These are phyloP conservation scores for Fagopyrum esculentum DNA, from an alignment of 148 eudicot species.

Conservation along the genomic window DNA sequence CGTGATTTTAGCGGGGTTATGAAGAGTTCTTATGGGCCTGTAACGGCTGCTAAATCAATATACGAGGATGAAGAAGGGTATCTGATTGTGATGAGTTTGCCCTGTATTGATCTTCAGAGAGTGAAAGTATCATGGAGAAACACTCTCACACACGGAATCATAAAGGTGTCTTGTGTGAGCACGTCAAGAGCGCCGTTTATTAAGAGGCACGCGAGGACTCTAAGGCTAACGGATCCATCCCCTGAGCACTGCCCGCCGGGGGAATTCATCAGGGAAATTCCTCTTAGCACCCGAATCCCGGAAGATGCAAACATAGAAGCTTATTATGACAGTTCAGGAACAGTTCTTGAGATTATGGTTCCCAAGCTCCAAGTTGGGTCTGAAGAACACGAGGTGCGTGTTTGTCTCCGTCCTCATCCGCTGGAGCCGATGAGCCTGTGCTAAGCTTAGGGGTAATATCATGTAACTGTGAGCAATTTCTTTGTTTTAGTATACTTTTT, in stretches of 20 bases:
- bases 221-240: slow-evolving; percentile 58
- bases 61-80: slow-evolving; percentile 78
- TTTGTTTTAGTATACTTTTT: slow-evolving; percentile 1
- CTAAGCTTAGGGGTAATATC: slow-evolving; percentile 34
- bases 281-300: slow-evolving; percentile 60
- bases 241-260: slow-evolving; percentile 86
- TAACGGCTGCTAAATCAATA: slow-evolving; percentile 64
- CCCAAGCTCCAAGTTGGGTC: slow-evolving; percentile 64
- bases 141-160: slow-evolving; percentile 51
- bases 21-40: slow-evolving; percentile 62
- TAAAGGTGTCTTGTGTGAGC: slow-evolving; percentile 60
- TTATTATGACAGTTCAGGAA: slow-evolving; percentile 56
- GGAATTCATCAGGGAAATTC: slow-evolving; percentile 63
- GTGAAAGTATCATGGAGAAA: slow-evolving; percentile 85
- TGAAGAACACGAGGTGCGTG: slow-evolving; percentile 74
- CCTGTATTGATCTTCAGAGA: slow-evolving; percentile 56
- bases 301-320: slow-evolving; percentile 85
- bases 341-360: slow-evolving; percentile 63
- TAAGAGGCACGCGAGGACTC: slow-evolving; percentile 52
- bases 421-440: slow-evolving; percentile 45
- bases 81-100: slow-evolving; percentile 49
- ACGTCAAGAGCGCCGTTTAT: slow-evolving; percentile 50
- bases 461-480: not conserved
- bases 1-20: slow-evolving; percentile 66
- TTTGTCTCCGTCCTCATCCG: slow-evolving; percentile 58